These are phyloP conservation scores for Aurantiochytrium sp. DNA, from an alignment of 108 stramenopile genomes.

Conservation along the genomic window DNA sequence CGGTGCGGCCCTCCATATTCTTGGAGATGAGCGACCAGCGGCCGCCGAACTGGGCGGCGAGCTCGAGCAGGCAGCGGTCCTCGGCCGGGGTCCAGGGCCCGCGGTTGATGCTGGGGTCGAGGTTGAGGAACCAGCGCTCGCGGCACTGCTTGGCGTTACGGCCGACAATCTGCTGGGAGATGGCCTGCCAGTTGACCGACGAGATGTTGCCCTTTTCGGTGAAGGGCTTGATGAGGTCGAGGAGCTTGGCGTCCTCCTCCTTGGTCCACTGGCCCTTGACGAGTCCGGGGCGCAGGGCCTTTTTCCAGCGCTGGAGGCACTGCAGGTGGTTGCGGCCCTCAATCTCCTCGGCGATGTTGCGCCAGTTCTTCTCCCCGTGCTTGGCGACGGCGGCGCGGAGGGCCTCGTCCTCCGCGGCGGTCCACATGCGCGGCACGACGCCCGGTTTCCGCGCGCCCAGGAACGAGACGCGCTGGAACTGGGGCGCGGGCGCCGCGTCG, in stretches of 20 bases:
- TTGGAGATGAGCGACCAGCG: slow-evolving; percentile 39
- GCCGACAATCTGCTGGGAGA: background rate
- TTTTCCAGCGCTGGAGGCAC: slow-evolving; percentile 83
- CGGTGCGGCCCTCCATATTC: slow-evolving; percentile 44
- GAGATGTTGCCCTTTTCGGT: slow-evolving; percentile 35
- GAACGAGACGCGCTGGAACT: slow-evolving; percentile 18
- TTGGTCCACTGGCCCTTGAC: slow-evolving; percentile 95
- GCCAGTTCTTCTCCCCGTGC: slow-evolving; percentile 39
- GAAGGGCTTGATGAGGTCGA: slow-evolving; percentile 43
- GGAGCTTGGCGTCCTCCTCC: slow-evolving; percentile 77
- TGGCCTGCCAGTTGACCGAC: slow-evolving; percentile 14
- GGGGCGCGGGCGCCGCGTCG: background rate
- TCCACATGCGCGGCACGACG: slow-evolving; percentile 46
- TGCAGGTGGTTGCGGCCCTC: slow-evolving; percentile 38
- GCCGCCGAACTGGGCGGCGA: background rate
- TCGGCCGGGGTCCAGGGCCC: slow-evolving; percentile 48
- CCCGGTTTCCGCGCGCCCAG: background rate
- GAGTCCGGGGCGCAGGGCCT: slow-evolving; percentile 91
- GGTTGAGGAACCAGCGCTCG: slow-evolving; percentile 46
- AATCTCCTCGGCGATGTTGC: slow-evolving; percentile 35
- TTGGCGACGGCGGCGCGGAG: slow-evolving; percentile 36
- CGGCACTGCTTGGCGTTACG: slow-evolving; percentile 49
- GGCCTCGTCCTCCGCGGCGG: slow-evolving; percentile 32
- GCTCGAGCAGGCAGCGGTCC: slow-evolving; percentile 25
- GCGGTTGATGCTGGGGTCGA: slow-evolving; percentile 43